Percentiles rank a stretch among this genome's conserved stretches.
Conservation (phyloP, 164 flowering plant species). For the Umbilicus rupestris region DNA sequence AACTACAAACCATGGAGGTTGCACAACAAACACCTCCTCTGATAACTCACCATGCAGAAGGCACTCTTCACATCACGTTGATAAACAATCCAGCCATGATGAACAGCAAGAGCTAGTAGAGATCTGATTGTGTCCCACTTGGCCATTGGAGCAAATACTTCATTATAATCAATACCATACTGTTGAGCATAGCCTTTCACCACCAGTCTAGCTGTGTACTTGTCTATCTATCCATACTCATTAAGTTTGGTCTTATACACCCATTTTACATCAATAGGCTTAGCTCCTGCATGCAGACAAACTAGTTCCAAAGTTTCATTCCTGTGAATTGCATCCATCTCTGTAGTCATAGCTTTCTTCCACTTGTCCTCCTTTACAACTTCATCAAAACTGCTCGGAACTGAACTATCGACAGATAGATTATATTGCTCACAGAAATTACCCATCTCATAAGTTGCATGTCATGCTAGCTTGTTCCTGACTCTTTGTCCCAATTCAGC, state of each 20-base stretch:
- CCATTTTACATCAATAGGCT: background rate
- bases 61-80: background rate
- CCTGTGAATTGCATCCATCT: background rate
- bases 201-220: background rate
- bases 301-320: background rate
- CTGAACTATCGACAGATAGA: background rate
- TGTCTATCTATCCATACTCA: background rate
- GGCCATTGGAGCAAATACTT: background rate
- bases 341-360: background rate
- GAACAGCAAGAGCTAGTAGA: background rate
- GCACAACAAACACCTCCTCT: background rate
- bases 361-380: background rate
- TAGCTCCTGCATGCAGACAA: background rate
- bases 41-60: background rate
- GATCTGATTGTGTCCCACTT: background rate
- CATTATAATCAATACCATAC: background rate
- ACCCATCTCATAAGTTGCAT: background rate
- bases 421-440: background rate
- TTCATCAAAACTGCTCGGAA: background rate
- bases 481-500: background rate
- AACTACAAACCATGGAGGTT: background rate
- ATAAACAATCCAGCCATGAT: background rate
- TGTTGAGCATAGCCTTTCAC: background rate
- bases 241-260: background rate
- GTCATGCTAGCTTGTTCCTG: background rate